phyloP scores from a whole-genome alignment of 1,284 basidiomycete genomes.

The Fomitopsis pinicola region DNA sequence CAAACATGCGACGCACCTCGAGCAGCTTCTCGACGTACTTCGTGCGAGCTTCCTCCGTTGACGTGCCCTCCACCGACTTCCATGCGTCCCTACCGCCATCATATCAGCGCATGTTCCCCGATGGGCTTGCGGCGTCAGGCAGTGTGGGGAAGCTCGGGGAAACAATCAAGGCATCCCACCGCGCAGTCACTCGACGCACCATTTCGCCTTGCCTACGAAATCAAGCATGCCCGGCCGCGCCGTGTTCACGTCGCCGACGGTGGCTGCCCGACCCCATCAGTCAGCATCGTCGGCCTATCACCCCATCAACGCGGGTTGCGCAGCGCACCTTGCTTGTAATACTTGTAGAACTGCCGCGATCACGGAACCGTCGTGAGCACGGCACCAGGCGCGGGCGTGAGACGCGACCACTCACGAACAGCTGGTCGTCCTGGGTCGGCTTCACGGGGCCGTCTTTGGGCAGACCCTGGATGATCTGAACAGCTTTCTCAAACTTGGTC shows the following conservation, averaged over 20 bases:
- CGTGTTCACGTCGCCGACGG: slow-evolving; percentile 67
- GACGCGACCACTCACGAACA: slow-evolving; percentile 52
- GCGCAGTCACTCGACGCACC: slow-evolving; percentile 41
- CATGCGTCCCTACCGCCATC: slow-evolving; percentile 74
- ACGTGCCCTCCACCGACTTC: slow-evolving; percentile 65
- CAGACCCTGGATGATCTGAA: slow-evolving; percentile 61
- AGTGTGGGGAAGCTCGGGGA: slow-evolving; percentile 16
- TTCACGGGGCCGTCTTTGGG: slow-evolving; percentile 82
- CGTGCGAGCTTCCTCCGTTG: slow-evolving; percentile 65
- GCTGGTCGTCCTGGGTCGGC: slow-evolving; percentile 73
- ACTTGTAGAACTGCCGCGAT: slow-evolving; percentile 76
- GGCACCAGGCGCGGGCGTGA: slow-evolving; percentile 4
- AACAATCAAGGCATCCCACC: slow-evolving; percentile 7
- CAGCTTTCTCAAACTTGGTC: slow-evolving; percentile 79
- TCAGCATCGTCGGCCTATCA: not conserved
- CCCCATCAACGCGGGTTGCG: slow-evolving; percentile 4
- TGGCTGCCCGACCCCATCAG: slow-evolving; percentile 43
- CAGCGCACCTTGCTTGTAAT: slow-evolving; percentile 82
- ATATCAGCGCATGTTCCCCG: slow-evolving; percentile 20
- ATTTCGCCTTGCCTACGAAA: slow-evolving; percentile 81
- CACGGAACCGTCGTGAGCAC: slow-evolving; percentile 8
- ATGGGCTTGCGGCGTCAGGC: slow-evolving; percentile 14
- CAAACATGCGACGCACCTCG: slow-evolving; percentile 42
- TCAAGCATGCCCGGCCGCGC: slow-evolving; percentile 69
- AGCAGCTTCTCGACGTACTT: slow-evolving; percentile 75